Conservation (phyloP, 768 basidiomycete genomes). For the Tulasnella calospora region DNA sequence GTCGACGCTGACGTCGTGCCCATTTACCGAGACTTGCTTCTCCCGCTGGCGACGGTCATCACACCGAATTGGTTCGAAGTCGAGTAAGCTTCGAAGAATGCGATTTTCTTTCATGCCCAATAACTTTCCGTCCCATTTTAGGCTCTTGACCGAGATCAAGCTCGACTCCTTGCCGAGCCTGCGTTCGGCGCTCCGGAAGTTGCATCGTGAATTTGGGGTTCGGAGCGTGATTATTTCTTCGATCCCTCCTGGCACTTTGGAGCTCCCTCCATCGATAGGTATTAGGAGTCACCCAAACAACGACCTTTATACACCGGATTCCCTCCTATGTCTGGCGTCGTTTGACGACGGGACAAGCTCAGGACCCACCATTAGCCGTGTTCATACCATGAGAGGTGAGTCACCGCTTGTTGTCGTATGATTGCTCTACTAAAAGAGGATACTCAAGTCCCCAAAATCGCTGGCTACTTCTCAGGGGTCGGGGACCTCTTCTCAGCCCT, state of each 20-base stretch:
- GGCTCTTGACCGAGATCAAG: conserved; percentile 67
- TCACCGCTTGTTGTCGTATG: too few species aligned
- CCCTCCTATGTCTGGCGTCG: conserved; percentile 21
- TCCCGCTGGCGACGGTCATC: conserved; percentile 84
- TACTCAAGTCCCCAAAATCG: conserved; percentile 59
- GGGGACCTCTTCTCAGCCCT: conserved; percentile 96
- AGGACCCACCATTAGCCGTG: conserved; percentile 29
- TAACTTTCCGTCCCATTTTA: conserved; percentile 37
- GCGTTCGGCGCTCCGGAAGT: conserved; percentile 57
- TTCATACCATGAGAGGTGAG: conserved; percentile 52
- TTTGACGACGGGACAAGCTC: conserved; percentile 25
- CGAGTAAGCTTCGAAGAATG: conserved; percentile 54
- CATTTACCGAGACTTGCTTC: conserved; percentile 66
- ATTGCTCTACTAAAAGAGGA: too few species aligned
- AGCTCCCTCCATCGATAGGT: not conserved
- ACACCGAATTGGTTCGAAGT: conserved; percentile 99
- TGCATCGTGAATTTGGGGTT: conserved; percentile 73
- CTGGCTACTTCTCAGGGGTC: conserved; percentile 93
- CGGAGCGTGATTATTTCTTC: conserved; percentile 91
- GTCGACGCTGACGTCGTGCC: conserved; percentile 84
- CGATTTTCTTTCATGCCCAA: not conserved
- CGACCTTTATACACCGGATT: conserved; percentile 25
- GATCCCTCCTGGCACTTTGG: conserved; percentile 50
- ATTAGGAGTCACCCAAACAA: conserved; percentile 33
- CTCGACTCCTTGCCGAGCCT: conserved; percentile 66